Evolutionary conservation across 176 grass and related monocot genomes (phyloP).

Genomic region (Olyra latifolia): DNA sequence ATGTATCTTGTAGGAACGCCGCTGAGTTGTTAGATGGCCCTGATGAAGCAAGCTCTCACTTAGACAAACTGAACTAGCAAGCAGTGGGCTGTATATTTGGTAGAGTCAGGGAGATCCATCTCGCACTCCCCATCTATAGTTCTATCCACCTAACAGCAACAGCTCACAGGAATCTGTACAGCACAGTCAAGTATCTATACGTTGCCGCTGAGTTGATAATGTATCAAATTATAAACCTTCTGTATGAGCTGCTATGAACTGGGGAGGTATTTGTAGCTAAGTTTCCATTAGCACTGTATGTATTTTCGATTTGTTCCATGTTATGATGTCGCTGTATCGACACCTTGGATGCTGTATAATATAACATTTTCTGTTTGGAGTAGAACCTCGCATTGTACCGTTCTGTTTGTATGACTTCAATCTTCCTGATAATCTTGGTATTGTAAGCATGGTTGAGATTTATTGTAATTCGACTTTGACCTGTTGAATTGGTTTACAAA

Average conservation of each 20-base stretch:
- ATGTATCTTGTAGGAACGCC: not conserved
- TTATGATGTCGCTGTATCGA: not conserved
- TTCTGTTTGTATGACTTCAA: not conserved
- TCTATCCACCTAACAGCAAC: not conserved
- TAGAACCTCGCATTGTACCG: not conserved
- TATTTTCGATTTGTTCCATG: not conserved
- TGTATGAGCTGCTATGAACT: not conserved
- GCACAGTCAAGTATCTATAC: not conserved
- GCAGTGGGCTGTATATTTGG: not conserved
- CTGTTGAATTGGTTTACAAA: constrained; percentile 5
- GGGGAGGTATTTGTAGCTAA: not conserved
- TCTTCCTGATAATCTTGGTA: not conserved
- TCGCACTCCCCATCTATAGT: not conserved
- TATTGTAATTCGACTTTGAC: not conserved
- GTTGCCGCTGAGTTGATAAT: not conserved
- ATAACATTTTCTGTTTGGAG: not conserved
- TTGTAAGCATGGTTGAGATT: not conserved
- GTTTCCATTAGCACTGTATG: not conserved
- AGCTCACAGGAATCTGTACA: not conserved
- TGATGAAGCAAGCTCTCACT: not conserved
- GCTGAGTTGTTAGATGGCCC: constrained; percentile 7
- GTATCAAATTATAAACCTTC: not conserved
- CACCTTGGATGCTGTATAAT: not conserved
- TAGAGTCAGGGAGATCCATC: not conserved
- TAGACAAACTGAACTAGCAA: not conserved